These are phyloP conservation scores for Salvia sclarea DNA, from an alignment of 305 asterid genomes.

Conservation along the genomic window DNA sequence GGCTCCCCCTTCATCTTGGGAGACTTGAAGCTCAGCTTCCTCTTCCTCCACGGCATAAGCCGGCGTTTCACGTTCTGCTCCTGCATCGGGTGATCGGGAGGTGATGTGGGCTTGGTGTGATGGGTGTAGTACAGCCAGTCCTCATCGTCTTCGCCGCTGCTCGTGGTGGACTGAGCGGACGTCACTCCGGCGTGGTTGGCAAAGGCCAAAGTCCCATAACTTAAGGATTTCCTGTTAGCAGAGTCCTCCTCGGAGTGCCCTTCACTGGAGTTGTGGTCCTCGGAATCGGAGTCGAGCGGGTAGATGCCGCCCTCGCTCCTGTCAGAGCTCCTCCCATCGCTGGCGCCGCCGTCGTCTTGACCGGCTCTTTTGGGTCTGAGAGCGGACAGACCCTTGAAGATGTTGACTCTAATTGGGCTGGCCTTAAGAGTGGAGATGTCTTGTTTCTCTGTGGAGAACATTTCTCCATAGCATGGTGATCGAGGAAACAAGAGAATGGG, in stretches of 20 bases:
- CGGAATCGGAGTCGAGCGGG: conserved; percentile 47
- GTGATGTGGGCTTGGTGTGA: conserved; percentile 33
- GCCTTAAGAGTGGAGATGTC: conserved; percentile 41
- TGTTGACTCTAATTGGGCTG: conserved; percentile 47
- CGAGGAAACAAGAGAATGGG: conserved; percentile 42
- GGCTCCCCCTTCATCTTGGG: conserved; percentile 80
- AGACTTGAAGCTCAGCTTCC: conserved; percentile 68
- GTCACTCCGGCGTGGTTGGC: conserved; percentile 61
- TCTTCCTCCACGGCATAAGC: conserved; percentile 71
- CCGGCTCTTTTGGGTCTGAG: conserved; percentile 43
- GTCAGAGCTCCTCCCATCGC: conserved; percentile 54
- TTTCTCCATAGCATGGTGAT: conserved; percentile 53
- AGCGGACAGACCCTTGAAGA: conserved; percentile 47
- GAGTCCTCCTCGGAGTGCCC: conserved; percentile 45
- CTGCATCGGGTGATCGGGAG: conserved; percentile 32
- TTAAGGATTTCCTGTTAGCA: conserved; percentile 43
- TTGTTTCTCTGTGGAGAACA: conserved; percentile 41
- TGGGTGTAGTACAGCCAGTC: conserved; percentile 61
- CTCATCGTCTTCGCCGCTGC: conserved; percentile 65
- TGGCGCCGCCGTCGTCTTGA: conserved; percentile 59
- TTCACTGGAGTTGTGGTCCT: conserved; percentile 39
- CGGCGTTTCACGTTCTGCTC: conserved; percentile 45
- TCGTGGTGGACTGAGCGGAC: conserved; percentile 34
- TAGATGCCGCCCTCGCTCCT: conserved; percentile 51
- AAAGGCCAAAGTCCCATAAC: conserved; percentile 62